A percentile compares a stretch with the other conserved stretches of the same genome.
phyloP scores from a whole-genome alignment of 2,329 filamentous ascomycete species.

The Myriosclerotinia duriaeana region DNA sequence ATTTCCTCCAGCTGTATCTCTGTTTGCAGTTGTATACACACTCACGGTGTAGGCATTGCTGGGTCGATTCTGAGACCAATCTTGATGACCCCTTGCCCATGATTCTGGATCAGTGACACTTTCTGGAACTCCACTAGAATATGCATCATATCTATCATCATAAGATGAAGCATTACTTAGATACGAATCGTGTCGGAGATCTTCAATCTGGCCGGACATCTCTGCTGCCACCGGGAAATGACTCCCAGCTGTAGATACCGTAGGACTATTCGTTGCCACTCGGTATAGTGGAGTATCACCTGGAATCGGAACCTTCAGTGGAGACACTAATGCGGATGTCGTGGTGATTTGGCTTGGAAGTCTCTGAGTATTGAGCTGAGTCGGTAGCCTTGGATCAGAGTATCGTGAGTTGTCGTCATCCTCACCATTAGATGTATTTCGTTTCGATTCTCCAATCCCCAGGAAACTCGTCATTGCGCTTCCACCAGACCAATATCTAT shows the following conservation, averaged over 20 bases:
- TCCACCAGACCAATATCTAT: constrained; percentile 73
- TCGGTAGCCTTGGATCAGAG: constrained; percentile 44
- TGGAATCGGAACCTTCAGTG: constrained; percentile 62
- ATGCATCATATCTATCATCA: constrained; percentile 46
- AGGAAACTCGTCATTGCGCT: constrained; percentile 63
- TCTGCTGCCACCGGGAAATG: constrained; percentile 55
- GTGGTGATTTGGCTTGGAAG: constrained; percentile 53
- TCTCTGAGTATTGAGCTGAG: constrained; percentile 47
- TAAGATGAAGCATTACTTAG: constrained; percentile 38
- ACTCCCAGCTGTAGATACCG: constrained; percentile 54
- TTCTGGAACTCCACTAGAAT: constrained; percentile 65
- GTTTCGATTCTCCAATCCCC: constrained; percentile 51
- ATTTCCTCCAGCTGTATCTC: constrained; percentile 33
- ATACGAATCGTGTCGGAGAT: constrained; percentile 49
- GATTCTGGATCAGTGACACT: constrained; percentile 46
- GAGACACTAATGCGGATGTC: constrained; percentile 68
- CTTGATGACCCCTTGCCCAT: constrained; percentile 42
- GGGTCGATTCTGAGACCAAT: constrained; percentile 52
- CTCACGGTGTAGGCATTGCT: constrained; percentile 54
- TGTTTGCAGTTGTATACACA: constrained; percentile 47
- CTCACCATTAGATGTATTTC: constrained; percentile 48
- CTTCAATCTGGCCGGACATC: constrained; percentile 60
- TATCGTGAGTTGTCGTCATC: constrained; percentile 54
- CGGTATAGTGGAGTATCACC: constrained; percentile 51
- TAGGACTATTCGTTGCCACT: constrained; percentile 69